Base-by-base conservation (phyloP, 2,329 filamentous ascomycete species). In the Paecilomyces sp. region DNA sequence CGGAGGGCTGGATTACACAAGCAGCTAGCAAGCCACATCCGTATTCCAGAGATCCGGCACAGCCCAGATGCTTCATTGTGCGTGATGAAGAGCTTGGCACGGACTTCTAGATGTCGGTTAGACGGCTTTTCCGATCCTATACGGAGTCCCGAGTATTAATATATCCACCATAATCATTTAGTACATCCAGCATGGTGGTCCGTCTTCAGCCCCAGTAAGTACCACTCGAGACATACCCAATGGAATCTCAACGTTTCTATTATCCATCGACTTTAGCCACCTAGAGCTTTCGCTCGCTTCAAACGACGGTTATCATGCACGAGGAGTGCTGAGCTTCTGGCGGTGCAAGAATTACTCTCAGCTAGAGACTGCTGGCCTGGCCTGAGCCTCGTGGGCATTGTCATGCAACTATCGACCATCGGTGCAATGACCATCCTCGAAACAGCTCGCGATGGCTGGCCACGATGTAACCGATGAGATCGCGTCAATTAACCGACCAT, bases 401-500 rank as follows among this genome's bases (percentile, higher is more conserved):
- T 47, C 41, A 47, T 22, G 41, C 41, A 18, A 47, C 13, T 47
- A 47, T 15, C 36, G 15, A 41, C 13, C 12, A n/a, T 47, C 36
- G 36, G 36, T n/a, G 36, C 36, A 47, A 47, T 47, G 15, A 47
- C 36, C 36, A 47, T 18, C 36, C n/a, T 41, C 36, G 11, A n/a
- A 47, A 18, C 4, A 47, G 4, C 36, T 33, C 6, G n/a, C 36
- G 36, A 47, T 47, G 36, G 36, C 36, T 47, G 36, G 36, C 15
- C 7, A n/a, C 36, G 36, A 47, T 47, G 36, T 47, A 47, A 47
- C 36, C 36, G 36, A 47, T 47, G 36, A 8, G 15, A 8, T 18
- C 36, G 15, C 13, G 15, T 47, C n/a, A 9, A 81, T 82, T 84
- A 62, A 62, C 77, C 70, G 8, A 0, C 4, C 36, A 15, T n/a